Evolutionary conservation across 2,329 filamentous ascomycete species (phyloP), one percentile per base, ranked within the genome.

Genomic region (Dothistroma septosporum): DNA sequence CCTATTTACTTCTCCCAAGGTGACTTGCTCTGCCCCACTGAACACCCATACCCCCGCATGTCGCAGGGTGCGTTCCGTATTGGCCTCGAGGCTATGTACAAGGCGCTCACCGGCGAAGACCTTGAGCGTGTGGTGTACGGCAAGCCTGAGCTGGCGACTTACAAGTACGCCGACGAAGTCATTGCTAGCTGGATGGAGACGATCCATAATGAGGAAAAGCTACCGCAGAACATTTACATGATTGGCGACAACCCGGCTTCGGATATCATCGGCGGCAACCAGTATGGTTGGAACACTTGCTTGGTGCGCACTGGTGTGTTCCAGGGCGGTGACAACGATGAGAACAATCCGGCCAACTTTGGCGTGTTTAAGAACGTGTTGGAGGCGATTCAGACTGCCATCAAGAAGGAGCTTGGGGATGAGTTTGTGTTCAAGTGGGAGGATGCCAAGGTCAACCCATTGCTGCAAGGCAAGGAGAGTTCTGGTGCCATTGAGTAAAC

Each of bases 241-340:
- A 79, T 90, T 58, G 87, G 87, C 66, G 87, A 90, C 76, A 90
- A 90, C 78, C 87, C 87, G 7, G 85, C 85, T 28, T 88, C 85
- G 28, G 87, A 90, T 72, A 90, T 90, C 70, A 81, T 88, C 65
- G 88, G 88, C 64, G 88, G 88, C 63, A 91, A 91, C 81, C 88
- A 87, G 83, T 90, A 91, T 75, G 87, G 87, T 62, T 91, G 88
- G 89, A 91, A 91, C 77, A 91, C 88, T 2, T 91, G 88, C 72
- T 77, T 91, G 58, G 88, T 91, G 59, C 85, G 88, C 71, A 91
- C 88, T 0, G 89, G 89, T 77, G 88, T 91, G 53, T 91, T 88
- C 83, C 87, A 90, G 77, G 88, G 88, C 63, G 87, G 84, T 19
- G 87, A 85, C 61, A 91, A 91, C 72, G 89, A 91, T 71, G 82